phyloP scores from a whole-genome alignment of 2,329 filamentous ascomycete species.

The Colletotrichum tabaci region DNA sequence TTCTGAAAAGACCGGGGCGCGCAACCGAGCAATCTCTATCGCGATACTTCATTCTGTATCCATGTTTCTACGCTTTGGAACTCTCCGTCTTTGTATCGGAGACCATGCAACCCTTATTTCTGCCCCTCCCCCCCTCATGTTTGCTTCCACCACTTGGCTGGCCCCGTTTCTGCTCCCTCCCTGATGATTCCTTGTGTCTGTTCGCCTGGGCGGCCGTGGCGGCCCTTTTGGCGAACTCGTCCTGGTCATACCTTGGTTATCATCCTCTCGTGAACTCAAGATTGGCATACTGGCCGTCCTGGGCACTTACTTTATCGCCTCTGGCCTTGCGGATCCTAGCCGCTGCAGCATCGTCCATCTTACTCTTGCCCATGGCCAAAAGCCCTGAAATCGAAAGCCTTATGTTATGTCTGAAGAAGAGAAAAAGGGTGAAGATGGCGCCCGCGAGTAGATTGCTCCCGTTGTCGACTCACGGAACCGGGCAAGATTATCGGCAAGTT shows the following conservation, averaged over 20 bases:
- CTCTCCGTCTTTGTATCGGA: not conserved
- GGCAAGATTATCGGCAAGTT: not conserved
- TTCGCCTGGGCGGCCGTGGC: constrained; percentile 53
- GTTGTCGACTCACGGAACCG: not conserved
- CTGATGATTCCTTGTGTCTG: constrained; percentile 45
- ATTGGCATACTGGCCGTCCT: not conserved
- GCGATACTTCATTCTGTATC: not conserved
- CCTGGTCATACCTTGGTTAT: constrained; percentile 46
- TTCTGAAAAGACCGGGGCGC: not conserved
- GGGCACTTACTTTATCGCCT: constrained; percentile 55
- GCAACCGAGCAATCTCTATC: not conserved
- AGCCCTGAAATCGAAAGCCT: not conserved
- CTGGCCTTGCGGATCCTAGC: constrained; percentile 59
- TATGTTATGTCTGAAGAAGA: not conserved
- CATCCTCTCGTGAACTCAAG: not conserved
- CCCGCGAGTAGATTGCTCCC: too few species aligned
- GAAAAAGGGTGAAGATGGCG: too few species aligned
- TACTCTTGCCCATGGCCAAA: constrained; percentile 44
- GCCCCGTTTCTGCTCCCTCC: constrained; percentile 42
- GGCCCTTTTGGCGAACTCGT: constrained; percentile 54
- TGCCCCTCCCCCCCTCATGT: constrained; percentile 29
- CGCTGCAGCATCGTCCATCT: constrained; percentile 60
- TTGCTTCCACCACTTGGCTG: constrained; percentile 26
- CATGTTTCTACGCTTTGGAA: too few species aligned
- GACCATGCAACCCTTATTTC: constrained; percentile 32